Evolutionary conservation across 108 stramenopile genomes (phyloP), one percentile per base, ranked within the genome.

Genomic region (Fragilariopsis cylindrus): DNA sequence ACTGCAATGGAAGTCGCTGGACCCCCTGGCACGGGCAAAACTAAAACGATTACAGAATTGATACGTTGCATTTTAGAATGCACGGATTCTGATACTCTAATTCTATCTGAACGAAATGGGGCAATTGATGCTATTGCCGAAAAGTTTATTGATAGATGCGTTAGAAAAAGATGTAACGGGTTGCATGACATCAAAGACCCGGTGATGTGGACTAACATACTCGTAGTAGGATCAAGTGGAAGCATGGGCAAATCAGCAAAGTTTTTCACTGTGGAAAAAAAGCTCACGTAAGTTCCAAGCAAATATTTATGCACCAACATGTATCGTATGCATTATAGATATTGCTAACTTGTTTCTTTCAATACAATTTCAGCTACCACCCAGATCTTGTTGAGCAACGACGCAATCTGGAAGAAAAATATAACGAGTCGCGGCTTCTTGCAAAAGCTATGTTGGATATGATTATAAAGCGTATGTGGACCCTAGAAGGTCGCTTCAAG

Each of bases 1-100:
- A 85, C 81, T 54, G 84, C 84, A 41, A 80, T 76, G 70, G 84
- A 85, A 70, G 84, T 85, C 39, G 84, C 84, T 19, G 84, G 84
- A 4, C 84, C 84, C 7, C 84, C 84, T 2, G 82, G 82, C 8
- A 82, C 84, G 1, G 84, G 84, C 4, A 85, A 85, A 62, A 85
- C 81, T 9, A 80, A 80, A 54, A 82, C 84, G 1, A 85, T 85
- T 18, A 75, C 78, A 43, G 84, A 82, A 69, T 72, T 85, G 30
- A 76, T 81, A 4, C 58, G 79, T n/a, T 72, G 74, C 4, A 74
- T 85, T 54, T 72, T 85, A 15, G 63, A 72, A 11, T 79, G 81
- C 43, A 85, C 81, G n/a, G 45, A 44, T 48, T 72, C 21, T 53
- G 79, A 85, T 18, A 68, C 81, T 21, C 58, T 82, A 67, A 45